Evolutionary conservation across 2,329 filamentous ascomycete genomes (phyloP).

Genomic region (Phialophora verrucosa): DNA sequence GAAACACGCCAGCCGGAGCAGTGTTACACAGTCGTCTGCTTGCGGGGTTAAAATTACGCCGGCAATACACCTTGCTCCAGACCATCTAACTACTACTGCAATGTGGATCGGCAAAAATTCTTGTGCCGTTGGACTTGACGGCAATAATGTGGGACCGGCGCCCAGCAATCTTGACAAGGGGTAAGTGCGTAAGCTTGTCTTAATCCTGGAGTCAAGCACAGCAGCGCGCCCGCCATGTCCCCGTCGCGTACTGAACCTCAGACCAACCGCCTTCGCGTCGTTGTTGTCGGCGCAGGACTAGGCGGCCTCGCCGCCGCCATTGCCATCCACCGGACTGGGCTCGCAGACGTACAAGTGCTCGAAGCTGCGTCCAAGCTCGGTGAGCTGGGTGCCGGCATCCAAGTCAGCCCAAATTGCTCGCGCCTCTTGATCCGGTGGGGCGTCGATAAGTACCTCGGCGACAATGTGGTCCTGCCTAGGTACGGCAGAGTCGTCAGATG

Average conservation of each 20-base stretch:
- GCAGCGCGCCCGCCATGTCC: neutral
- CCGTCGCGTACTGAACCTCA: neutral
- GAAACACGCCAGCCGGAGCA: slow-evolving; percentile 1
- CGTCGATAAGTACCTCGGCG: slow-evolving; percentile 10
- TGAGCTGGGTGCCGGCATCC: slow-evolving; percentile 12
- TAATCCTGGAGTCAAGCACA: neutral
- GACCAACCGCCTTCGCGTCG: slow-evolving; percentile 7
- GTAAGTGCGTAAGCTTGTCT: neutral
- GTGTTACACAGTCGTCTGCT: neutral
- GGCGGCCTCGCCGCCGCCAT: slow-evolving; percentile 7
- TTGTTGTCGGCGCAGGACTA: slow-evolving; percentile 5
- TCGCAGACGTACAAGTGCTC: slow-evolving; percentile 15
- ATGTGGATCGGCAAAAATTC: neutral
- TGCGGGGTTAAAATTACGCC: slow-evolving; percentile 11
- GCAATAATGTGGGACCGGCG: neutral
- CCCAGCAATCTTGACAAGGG: neutral
- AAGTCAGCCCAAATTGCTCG: slow-evolving; percentile 16
- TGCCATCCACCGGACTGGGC: slow-evolving; percentile 6
- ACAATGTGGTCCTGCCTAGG: slow-evolving; percentile 8
- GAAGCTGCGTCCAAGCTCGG: slow-evolving; percentile 15
- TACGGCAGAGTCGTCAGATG: slow-evolving; percentile 7
- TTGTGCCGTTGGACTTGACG: neutral
- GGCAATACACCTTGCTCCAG: neutral
- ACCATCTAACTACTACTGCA: neutral
- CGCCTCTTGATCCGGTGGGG: slow-evolving; percentile 16